phyloP scores from a whole-genome alignment of 2,329 filamentous ascomycete species.

The Penicillium sp. region DNA sequence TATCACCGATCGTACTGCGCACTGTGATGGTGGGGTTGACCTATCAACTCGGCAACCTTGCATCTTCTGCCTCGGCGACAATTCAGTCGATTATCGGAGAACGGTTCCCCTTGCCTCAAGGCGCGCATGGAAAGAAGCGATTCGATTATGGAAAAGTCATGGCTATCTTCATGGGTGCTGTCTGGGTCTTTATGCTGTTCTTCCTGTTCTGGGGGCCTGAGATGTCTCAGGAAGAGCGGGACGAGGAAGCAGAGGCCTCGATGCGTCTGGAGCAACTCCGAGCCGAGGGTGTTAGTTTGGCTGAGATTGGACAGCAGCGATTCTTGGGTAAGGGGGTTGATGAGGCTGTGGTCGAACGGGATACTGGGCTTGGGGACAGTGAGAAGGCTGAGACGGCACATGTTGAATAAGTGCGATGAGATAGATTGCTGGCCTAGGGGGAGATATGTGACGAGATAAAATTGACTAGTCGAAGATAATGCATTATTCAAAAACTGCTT shows the following conservation, averaged over 20 bases:
- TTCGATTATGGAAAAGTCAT: conserved; percentile 49
- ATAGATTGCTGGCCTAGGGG: no score
- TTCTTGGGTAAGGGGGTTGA: conserved; percentile 7
- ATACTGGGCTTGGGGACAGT: neutral
- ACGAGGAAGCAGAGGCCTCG: conserved; percentile 27
- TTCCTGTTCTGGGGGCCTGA: conserved; percentile 38
- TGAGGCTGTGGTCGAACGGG: neutral
- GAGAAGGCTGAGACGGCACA: conserved; percentile 7
- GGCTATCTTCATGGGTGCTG: conserved; percentile 33
- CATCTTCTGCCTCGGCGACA: conserved; percentile 45
- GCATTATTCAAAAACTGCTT: neutral
- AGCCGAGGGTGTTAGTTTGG: conserved; percentile 20
- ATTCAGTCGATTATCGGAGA: conserved; percentile 48
- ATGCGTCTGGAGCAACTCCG: conserved; percentile 25
- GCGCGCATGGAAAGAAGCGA: conserved; percentile 31
- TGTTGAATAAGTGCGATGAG: neutral
- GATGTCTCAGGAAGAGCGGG: conserved; percentile 31
- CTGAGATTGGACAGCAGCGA: conserved; percentile 22
- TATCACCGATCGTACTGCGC: conserved; percentile 38
- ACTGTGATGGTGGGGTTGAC: conserved; percentile 39
- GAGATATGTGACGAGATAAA: neutral
- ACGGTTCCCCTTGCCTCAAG: conserved; percentile 41
- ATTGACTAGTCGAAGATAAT: neutral
- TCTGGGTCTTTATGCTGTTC: conserved; percentile 35
- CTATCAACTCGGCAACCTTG: conserved; percentile 45